Evolutionary conservation across 179 eudicot species (phyloP).

Genomic region (Silene noctiflora): DNA sequence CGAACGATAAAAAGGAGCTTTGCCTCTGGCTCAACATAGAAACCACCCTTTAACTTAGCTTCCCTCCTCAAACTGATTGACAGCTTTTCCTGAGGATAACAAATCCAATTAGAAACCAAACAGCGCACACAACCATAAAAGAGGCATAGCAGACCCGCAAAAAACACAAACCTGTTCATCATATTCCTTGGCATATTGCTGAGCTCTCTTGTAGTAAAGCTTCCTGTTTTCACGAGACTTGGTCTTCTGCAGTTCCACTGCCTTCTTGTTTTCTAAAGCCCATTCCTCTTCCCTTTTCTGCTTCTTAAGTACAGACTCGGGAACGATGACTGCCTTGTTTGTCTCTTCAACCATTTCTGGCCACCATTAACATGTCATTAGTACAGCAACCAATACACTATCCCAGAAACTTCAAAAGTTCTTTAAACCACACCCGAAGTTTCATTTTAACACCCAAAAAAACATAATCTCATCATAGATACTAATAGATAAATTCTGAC

Average conservation of each 20-base stretch:
- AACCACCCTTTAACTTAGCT: slow-evolving; percentile 76
- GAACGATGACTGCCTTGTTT: slow-evolving; percentile 45
- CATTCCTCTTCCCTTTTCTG: slow-evolving; percentile 68
- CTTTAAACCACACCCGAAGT: background rate
- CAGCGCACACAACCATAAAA: background rate
- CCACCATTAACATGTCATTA: background rate
- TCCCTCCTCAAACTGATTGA: slow-evolving; percentile 69
- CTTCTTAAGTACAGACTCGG: slow-evolving; percentile 84
- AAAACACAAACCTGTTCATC: slow-evolving; percentile 47
- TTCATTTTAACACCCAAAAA: background rate
- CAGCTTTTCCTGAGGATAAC: slow-evolving; percentile 50
- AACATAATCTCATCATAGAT: background rate
- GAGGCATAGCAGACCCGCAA: background rate
- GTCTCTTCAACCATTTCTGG: slow-evolving; percentile 49
- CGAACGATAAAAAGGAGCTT: slow-evolving; percentile 81
- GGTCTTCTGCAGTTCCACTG: slow-evolving; percentile 44
- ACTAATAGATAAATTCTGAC: background rate
- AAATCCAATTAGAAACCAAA: background rate
- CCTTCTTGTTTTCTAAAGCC: slow-evolving; percentile 62
- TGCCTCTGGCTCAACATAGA: slow-evolving; percentile 76
- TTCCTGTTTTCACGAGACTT: slow-evolving; percentile 55
- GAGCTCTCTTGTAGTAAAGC: slow-evolving; percentile 53
- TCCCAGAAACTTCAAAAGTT: background rate
- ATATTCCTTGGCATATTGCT: slow-evolving; percentile 57
- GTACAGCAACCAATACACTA: background rate